A percentile compares a stretch with the other conserved stretches of the same genome.
Evolutionary conservation across 305 asterid species (phyloP).

Genomic region (Caryopteris hybrid): DNA sequence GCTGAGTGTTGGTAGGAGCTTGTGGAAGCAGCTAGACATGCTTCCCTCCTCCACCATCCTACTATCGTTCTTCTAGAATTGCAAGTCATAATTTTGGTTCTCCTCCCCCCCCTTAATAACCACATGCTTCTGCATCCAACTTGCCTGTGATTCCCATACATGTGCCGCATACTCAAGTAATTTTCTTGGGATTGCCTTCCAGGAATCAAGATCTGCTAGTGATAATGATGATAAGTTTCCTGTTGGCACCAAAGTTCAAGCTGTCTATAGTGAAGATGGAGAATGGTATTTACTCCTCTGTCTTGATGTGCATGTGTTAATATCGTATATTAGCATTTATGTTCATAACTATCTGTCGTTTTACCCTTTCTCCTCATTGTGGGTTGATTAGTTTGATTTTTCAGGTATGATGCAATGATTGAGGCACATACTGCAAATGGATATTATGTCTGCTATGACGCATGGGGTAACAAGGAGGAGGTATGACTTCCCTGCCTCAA

Average conservation of each 20-base stretch:
- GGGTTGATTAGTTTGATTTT: conserved; percentile 65
- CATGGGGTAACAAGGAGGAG: conserved; percentile 97
- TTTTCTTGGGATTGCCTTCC: conserved; percentile 16
- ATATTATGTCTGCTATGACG: conserved; percentile 66
- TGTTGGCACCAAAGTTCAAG: conserved; percentile 90
- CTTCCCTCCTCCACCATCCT: not conserved
- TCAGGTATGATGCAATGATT: conserved; percentile 82
- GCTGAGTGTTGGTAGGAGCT: not conserved
- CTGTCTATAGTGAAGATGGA: conserved; percentile 98
- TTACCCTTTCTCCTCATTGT: conserved; percentile 27
- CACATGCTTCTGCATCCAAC: not conserved
- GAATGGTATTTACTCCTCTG: conserved; percentile 65
- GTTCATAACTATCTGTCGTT: conserved; percentile 24
- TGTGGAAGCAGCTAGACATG: not conserved
- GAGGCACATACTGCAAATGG: conserved; percentile 86
- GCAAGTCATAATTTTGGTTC: not conserved
- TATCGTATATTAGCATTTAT: not conserved
- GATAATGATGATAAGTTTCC: conserved; percentile 47
- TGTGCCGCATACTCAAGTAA: conserved; percentile 1
- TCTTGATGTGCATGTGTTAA: too few relatives aligned
- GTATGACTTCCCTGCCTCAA: conserved; percentile 31
- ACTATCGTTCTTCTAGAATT: not conserved
- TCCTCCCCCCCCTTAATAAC: not conserved
- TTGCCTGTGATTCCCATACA: not conserved
- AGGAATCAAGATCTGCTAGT: conserved; percentile 41